Percentiles rank a stretch among this genome's conserved stretches.
phyloP scores from a whole-genome alignment of 768 basidiomycete species.

The Chalciporus pseudorubinellus region DNA sequence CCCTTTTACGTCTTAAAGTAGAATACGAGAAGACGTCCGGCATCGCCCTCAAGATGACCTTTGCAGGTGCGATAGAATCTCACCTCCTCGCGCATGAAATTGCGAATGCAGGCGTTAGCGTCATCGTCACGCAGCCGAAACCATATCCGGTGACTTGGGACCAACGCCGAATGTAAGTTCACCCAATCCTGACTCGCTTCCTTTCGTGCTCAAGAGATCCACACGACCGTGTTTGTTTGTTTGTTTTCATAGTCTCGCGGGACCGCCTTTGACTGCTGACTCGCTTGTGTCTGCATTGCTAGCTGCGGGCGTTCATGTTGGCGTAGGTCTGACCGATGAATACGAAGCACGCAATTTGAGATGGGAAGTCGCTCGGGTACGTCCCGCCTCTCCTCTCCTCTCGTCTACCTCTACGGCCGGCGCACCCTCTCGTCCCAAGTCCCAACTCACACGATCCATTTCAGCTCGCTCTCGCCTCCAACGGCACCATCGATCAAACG shows the following conservation, averaged over 20 bases:
- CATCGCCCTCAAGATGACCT: constrained; percentile 58
- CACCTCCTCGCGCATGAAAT: constrained; percentile 69
- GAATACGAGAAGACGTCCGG: constrained; percentile 61
- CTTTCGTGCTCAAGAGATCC: background rate
- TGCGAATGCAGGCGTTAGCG: constrained; percentile 61
- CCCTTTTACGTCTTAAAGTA: constrained; percentile 62
- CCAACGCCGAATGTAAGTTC: constrained; percentile 53
- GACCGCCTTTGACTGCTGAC: constrained; percentile 62
- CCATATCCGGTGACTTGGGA: constrained; percentile 70
- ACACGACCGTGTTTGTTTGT: too few species aligned
- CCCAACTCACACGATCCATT: too few species aligned
- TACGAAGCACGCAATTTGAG: constrained; percentile 34
- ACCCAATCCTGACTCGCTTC: background rate
- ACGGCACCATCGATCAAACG: constrained; percentile 35
- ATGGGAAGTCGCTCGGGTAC: constrained; percentile 40
- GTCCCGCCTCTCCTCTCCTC: background rate
- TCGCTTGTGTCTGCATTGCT: constrained; percentile 55
- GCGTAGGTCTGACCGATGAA: constrained; percentile 44
- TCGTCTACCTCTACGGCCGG: too few species aligned
- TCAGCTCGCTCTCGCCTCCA: constrained; percentile 41
- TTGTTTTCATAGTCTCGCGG: constrained; percentile 48
- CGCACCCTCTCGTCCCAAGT: too few species aligned
- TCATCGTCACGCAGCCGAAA: constrained; percentile 63
- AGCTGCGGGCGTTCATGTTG: constrained; percentile 60
- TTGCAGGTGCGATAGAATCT: constrained; percentile 60